Conservation (phyloP, 345 rosid species). For the Noccaea caerulescens region DNA sequence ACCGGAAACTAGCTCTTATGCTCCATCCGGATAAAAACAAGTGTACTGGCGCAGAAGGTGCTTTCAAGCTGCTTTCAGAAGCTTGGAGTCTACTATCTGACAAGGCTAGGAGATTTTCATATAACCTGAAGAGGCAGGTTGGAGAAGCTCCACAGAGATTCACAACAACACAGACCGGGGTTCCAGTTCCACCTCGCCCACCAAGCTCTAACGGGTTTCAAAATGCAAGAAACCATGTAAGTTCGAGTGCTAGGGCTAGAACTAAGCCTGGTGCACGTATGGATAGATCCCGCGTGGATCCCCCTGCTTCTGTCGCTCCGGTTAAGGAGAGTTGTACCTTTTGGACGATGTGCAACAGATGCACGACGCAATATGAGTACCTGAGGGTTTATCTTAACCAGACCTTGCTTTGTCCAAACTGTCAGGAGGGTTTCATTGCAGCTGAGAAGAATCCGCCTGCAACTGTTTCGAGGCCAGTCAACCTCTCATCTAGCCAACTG, state of each 20-base stretch:
- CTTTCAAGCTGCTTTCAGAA: slow-evolving; percentile 72
- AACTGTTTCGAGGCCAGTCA: slow-evolving; percentile 50
- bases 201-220: slow-evolving; percentile 55
- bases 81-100: slow-evolving; percentile 84
- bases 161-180: slow-evolving; percentile 41
- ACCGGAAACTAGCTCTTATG: slow-evolving; percentile 63
- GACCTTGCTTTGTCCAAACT: slow-evolving; percentile 77
- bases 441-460: slow-evolving; percentile 73
- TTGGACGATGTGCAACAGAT: slow-evolving; percentile 80
- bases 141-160: slow-evolving; percentile 43
- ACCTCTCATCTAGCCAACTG: slow-evolving; percentile 50
- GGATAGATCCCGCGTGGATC: slow-evolving; percentile 33
- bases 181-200: slow-evolving; percentile 48
- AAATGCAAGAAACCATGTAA: slow-evolving; percentile 41
- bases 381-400: slow-evolving; percentile 76
- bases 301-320: slow-evolving; percentile 41
- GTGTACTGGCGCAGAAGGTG: slow-evolving; percentile 84
- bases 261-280: slow-evolving; percentile 34
- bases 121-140: slow-evolving; percentile 61
- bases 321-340: slow-evolving; percentile 60
- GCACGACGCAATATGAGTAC: slow-evolving; percentile 83
- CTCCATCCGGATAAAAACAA: slow-evolving; percentile 96
- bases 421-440: slow-evolving; percentile 70
- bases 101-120: slow-evolving; percentile 62
- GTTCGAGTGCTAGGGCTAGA: slow-evolving; percentile 43